These are phyloP conservation scores for Pythium sp. DNA, from an alignment of 352 stramenopile species.

Conservation along the genomic window DNA sequence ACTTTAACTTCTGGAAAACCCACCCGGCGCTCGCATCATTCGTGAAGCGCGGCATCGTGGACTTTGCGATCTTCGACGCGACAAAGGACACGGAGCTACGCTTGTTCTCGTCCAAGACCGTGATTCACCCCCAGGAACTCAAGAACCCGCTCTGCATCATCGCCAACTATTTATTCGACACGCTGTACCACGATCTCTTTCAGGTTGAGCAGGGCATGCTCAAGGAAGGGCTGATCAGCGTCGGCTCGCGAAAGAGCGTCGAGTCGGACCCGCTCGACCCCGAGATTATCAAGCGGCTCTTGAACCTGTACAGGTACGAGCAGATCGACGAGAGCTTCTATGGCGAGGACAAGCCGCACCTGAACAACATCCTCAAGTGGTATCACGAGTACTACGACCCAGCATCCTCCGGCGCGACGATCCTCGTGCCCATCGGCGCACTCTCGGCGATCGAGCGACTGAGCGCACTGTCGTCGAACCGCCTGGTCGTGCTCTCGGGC, in stretches of 20 bases:
- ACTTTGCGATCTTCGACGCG: conserved; percentile 94
- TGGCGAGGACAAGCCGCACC: conserved; percentile 54
- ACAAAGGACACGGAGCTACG: conserved; percentile 83
- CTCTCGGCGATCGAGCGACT: conserved; percentile 77
- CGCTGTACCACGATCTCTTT: conserved; percentile 90
- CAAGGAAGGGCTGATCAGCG: conserved; percentile 90
- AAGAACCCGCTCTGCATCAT: conserved; percentile 90
- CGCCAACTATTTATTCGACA: conserved; percentile 95
- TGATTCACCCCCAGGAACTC: conserved; percentile 48
- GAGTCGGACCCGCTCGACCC: conserved; percentile 87
- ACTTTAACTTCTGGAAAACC: conserved; percentile 93
- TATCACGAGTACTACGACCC: conserved; percentile 82
- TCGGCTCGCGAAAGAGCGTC: conserved; percentile 63
- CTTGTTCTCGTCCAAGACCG: conserved; percentile 56
- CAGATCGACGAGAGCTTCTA: conserved; percentile 85
- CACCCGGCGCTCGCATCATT: conserved; percentile 86
- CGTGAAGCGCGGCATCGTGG: conserved; percentile 82
- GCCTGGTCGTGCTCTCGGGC: conserved; percentile 85
- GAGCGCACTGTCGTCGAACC: conserved; percentile 42
- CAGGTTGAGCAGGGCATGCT: conserved; percentile 82
- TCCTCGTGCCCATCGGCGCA: conserved; percentile 91
- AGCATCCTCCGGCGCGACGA: conserved; percentile 57
- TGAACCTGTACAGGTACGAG: conserved; percentile 88
- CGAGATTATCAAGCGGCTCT: conserved; percentile 92
- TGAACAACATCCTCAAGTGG: conserved; percentile 92